These are phyloP conservation scores for Sclerotinia sclerotiorum DNA, from an alignment of 2,329 filamentous ascomycete species.

Conservation along the genomic window DNA sequence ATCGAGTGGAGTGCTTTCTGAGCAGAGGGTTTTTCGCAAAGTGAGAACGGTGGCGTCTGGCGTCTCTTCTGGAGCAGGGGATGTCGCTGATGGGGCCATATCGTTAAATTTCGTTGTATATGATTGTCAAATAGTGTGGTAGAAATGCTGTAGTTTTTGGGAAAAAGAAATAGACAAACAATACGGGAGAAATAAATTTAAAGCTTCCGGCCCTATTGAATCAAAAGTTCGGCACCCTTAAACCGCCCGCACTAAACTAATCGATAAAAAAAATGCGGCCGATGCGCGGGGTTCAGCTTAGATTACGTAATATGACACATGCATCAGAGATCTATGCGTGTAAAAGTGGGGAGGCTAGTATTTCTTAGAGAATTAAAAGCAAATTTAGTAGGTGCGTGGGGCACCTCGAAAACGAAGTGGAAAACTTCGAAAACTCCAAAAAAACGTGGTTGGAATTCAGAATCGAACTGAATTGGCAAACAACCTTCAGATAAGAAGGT, in stretches of 20 bases:
- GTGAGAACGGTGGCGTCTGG: conserved; percentile 44
- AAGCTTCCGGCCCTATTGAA: neutral
- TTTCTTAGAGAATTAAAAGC: too few relatives aligned
- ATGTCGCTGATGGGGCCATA: conserved; percentile 42
- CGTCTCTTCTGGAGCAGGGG: conserved; percentile 25
- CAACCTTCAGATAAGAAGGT: conserved; percentile 15
- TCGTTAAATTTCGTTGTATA: neutral
- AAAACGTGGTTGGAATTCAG: neutral
- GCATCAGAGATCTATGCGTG: neutral
- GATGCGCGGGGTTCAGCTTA: conserved; percentile 5
- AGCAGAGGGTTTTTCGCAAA: conserved; percentile 73
- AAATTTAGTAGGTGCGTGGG: too few relatives aligned
- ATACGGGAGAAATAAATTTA: neutral
- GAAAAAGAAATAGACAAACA: neutral
- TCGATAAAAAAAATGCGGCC: conserved; percentile 1
- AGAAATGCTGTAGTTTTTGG: neutral
- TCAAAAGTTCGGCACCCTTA: neutral
- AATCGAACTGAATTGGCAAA: neutral
- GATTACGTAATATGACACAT: conserved; percentile 14
- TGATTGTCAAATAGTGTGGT: neutral
- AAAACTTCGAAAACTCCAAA: neutral
- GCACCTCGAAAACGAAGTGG: neutral
- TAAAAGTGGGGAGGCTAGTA: neutral
- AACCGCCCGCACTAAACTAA: neutral
- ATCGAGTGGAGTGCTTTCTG: conserved; percentile 79